phyloP scores from a whole-genome alignment of 106 monocot species.

The Dioscorea dumetorum region DNA sequence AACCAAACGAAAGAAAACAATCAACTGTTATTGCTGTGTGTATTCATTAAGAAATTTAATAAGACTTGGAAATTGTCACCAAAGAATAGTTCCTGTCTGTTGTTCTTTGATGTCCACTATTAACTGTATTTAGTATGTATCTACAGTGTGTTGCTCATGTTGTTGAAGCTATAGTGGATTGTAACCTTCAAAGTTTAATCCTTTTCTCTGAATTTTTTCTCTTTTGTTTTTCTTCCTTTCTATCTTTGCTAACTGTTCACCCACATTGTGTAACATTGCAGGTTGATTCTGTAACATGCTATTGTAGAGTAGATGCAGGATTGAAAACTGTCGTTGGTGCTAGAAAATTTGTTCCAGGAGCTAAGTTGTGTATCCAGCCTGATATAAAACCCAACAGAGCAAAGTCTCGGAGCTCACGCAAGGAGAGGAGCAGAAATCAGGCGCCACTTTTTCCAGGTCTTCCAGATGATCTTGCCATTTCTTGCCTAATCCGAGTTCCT shows the following conservation, averaged over 20 bases:
- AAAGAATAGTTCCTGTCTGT: too few relatives aligned
- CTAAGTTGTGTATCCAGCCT: slow-evolving; percentile 27
- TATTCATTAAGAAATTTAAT: too few relatives aligned
- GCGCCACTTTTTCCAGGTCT: slow-evolving; percentile 24
- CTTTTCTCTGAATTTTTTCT: background rate
- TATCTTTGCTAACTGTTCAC: background rate
- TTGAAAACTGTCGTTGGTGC: slow-evolving; percentile 29
- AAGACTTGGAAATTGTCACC: too few relatives aligned
- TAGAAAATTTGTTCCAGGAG: slow-evolving; percentile 28
- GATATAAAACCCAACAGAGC: slow-evolving; percentile 14
- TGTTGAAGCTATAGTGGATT: too few relatives aligned
- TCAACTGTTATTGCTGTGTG: too few relatives aligned
- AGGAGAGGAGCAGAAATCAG: slow-evolving; percentile 12
- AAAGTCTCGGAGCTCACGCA: slow-evolving; percentile 13
- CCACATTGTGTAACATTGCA: background rate
- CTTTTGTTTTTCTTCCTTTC: background rate
- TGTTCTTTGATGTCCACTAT: too few relatives aligned
- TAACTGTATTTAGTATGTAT: too few relatives aligned
- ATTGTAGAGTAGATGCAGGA: slow-evolving; percentile 22
- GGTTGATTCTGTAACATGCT: slow-evolving; percentile 24
- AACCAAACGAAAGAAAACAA: too few relatives aligned
- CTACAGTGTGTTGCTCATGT: too few relatives aligned
- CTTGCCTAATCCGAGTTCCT: slow-evolving; percentile 28
- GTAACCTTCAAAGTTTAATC: too few relatives aligned
- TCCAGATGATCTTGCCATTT: slow-evolving; percentile 31